These are phyloP conservation scores for Podospora anserina DNA, from an alignment of 495 filamentous ascomycete genomes.

Conservation along the genomic window DNA sequence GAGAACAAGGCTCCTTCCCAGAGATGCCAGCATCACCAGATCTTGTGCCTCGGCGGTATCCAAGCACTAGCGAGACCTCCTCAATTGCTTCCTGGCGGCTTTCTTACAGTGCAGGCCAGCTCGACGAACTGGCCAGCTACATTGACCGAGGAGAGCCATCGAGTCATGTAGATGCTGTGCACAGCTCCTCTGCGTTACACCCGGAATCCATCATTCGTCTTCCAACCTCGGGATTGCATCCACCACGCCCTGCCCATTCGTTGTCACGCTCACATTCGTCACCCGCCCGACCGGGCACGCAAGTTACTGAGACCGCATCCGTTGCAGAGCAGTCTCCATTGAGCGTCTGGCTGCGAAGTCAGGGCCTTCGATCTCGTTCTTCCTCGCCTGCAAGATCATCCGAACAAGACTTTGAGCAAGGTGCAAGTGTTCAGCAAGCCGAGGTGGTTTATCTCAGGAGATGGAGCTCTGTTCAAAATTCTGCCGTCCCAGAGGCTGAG, in stretches of 20 bases:
- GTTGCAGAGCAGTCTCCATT: slow-evolving; percentile 35
- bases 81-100: slow-evolving; percentile 42
- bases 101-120: slow-evolving; percentile 37
- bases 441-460: slow-evolving; percentile 28
- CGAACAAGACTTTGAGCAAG: slow-evolving; percentile 17
- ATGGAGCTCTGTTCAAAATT: slow-evolving; percentile 25
- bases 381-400: slow-evolving; percentile 19
- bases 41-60: slow-evolving; percentile 30
- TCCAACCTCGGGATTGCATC: slow-evolving; percentile 2
- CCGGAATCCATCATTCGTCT: slow-evolving; percentile 4
- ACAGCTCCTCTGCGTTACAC: background rate
- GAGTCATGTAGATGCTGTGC: slow-evolving; percentile 12
- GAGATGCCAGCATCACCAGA: slow-evolving; percentile 32
- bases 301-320: slow-evolving; percentile 15
- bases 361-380: slow-evolving; percentile 35
- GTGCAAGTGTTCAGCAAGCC: slow-evolving; percentile 27
- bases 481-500: slow-evolving; percentile 17
- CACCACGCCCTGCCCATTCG: slow-evolving; percentile 16
- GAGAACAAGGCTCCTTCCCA: slow-evolving; percentile 25
- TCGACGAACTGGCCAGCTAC: slow-evolving; percentile 24
- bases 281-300: slow-evolving; percentile 19
- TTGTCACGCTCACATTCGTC: slow-evolving; percentile 21
- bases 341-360: slow-evolving; percentile 42
- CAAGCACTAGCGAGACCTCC: slow-evolving; percentile 30
- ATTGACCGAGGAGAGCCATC: slow-evolving; percentile 13